Percentiles rank a stretch among this genome's conserved stretches.
These are phyloP conservation scores for Begonia masoniana DNA, from an alignment of 306 rosid genomes.

Conservation along the genomic window DNA sequence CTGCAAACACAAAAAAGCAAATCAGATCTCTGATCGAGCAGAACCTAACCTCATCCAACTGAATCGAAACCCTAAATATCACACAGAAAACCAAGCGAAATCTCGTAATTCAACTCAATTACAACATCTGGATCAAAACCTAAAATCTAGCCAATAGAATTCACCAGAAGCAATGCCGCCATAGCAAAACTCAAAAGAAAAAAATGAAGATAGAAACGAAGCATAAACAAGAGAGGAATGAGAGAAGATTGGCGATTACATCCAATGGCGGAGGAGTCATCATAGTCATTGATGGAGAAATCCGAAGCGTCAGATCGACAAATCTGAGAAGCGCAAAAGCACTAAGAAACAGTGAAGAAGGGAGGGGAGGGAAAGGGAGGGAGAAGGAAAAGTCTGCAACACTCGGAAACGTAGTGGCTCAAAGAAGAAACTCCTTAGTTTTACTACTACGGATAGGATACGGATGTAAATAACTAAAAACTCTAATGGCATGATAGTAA, in stretches of 20 bases:
- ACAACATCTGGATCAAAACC: constrained; percentile 6
- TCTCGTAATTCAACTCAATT: constrained; percentile 12
- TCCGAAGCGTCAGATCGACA: constrained; percentile 27
- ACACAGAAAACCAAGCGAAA: constrained; percentile 9
- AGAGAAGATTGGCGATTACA: constrained; percentile 16
- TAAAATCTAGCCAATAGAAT: constrained; percentile 20
- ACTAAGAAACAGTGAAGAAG: constrained; percentile 11
- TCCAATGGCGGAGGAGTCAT: constrained; percentile 41
- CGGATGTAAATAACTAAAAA: background rate
- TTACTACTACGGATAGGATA: constrained; percentile 5
- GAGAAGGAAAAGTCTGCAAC: constrained; percentile 7
- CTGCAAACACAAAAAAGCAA: constrained; percentile 21
- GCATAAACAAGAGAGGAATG: background rate
- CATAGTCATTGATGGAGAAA: constrained; percentile 38
- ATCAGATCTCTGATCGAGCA: constrained; percentile 23
- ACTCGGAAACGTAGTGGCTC: constrained; percentile 2
- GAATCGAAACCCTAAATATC: constrained; percentile 33
- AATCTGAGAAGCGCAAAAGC: constrained; percentile 25
- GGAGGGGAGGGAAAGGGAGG: background rate
- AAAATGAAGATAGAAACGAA: background rate
- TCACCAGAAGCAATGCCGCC: constrained; percentile 6
- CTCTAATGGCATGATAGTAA: background rate
- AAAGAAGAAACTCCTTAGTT: constrained; percentile 1
- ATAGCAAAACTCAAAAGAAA: constrained; percentile 5
- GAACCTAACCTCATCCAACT: constrained; percentile 24